Evolutionary conservation across 164 flowering plant genomes (phyloP).

Genomic region (Stephania cephalantha): DNA sequence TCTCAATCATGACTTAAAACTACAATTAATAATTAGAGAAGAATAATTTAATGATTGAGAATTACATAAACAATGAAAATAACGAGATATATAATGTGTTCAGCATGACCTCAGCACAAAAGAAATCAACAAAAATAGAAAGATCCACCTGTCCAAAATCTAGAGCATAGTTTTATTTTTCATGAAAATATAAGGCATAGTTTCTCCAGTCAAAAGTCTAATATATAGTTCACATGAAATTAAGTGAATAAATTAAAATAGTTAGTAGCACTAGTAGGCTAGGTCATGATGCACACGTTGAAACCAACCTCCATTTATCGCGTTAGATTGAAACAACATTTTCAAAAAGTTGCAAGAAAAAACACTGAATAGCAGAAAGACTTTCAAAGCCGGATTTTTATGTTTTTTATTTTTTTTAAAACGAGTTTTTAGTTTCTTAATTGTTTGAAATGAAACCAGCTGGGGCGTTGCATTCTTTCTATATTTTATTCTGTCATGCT

Average conservation of each 20-base stretch:
- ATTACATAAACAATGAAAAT: too few relatives aligned
- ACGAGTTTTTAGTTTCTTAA: too few relatives aligned
- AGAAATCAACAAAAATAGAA: not conserved
- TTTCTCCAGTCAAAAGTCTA: not conserved
- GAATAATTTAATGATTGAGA: too few relatives aligned
- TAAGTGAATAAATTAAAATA: too few relatives aligned
- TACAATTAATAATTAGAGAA: too few relatives aligned
- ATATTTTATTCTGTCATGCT: too few relatives aligned
- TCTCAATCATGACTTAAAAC: too few relatives aligned
- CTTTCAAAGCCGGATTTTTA: not conserved
- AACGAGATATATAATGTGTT: not conserved
- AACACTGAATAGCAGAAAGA: not conserved
- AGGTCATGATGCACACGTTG: not conserved
- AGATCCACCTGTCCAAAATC: not conserved
- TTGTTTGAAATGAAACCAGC: too few relatives aligned
- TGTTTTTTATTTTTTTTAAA: too few relatives aligned
- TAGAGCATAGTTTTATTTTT: not conserved
- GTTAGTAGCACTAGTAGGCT: not conserved
- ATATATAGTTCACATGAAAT: too few relatives aligned
- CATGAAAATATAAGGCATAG: not conserved
- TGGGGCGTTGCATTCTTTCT: too few relatives aligned
- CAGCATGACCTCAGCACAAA: not conserved
- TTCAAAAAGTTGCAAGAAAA: not conserved
- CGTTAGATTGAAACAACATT: not conserved
- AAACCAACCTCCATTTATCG: not conserved